These are phyloP conservation scores for Hypoxylon fragiforme DNA, from an alignment of 495 filamentous ascomycete species.

Conservation along the genomic window DNA sequence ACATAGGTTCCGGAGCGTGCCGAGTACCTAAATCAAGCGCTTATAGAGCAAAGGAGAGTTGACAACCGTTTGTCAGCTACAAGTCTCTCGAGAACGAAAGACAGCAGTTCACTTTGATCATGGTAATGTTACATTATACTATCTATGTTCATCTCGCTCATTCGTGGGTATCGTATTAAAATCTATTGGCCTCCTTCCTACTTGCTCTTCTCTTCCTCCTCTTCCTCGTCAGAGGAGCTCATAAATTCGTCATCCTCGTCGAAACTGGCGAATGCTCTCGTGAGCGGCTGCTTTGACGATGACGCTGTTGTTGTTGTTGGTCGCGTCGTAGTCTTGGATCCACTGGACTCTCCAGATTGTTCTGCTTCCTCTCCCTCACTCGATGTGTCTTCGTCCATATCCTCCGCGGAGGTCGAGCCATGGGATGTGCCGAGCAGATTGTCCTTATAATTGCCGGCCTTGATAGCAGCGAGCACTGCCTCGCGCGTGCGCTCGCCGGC, in stretches of 20 bases:
- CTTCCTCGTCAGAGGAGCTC: constrained; percentile 72
- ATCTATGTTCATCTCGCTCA: not conserved
- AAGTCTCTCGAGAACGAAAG: not conserved
- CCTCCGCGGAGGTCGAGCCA: constrained; percentile 50
- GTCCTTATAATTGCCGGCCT: constrained; percentile 61
- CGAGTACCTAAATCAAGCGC: too few species aligned
- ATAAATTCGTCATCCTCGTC: constrained; percentile 92
- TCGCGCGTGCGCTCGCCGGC: constrained; percentile 79
- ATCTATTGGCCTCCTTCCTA: not conserved
- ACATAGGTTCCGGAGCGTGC: too few species aligned
- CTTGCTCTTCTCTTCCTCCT: constrained; percentile 32
- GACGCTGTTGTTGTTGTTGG: constrained; percentile 43
- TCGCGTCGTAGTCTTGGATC: constrained; percentile 42
- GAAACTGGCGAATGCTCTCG: constrained; percentile 73
- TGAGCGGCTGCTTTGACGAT: constrained; percentile 51
- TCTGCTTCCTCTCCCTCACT: constrained; percentile 43
- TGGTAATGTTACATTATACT: not conserved
- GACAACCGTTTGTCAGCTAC: too few species aligned
- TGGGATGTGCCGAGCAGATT: constrained; percentile 51
- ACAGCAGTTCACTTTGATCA: not conserved
- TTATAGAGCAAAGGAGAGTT: too few species aligned
- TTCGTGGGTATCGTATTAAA: constrained; percentile 15
- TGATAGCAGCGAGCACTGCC: constrained; percentile 78
- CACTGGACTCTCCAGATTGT: constrained; percentile 38
- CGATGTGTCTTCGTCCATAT: constrained; percentile 39